Evolutionary conservation across 257 asterid species (phyloP).

Genomic region (Solanum chilense): DNA sequence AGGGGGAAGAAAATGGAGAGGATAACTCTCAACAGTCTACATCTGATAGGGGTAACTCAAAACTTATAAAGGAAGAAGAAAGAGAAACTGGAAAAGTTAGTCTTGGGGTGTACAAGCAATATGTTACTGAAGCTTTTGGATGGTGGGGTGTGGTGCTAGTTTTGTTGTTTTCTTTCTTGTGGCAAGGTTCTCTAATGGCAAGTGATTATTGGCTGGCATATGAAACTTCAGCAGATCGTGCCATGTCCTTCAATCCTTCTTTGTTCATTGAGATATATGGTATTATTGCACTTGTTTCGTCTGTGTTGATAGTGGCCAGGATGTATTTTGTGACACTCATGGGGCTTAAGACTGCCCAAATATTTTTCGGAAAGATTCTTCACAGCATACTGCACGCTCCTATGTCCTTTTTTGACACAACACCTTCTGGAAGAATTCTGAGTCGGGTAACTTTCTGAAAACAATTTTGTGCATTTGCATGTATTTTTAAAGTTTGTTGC

Average conservation of each 20-base stretch:
- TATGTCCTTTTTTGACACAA: constrained; percentile 94
- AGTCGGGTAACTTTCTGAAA: constrained; percentile 55
- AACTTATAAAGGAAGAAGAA: constrained; percentile 88
- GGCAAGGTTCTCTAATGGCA: constrained; percentile 79
- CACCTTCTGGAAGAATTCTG: constrained; percentile 95
- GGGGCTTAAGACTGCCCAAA: constrained; percentile 88
- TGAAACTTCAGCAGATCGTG: constrained; percentile 60
- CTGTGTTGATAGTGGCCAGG: constrained; percentile 42
- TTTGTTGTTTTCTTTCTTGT: constrained; percentile 32
- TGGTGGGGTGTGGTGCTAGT: constrained; percentile 65
- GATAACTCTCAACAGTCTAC: constrained; percentile 22
- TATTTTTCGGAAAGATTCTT: constrained; percentile 77
- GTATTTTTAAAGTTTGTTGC: background rate
- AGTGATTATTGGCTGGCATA: constrained; percentile 89
- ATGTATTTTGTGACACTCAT: constrained; percentile 38
- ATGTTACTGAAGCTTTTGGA: constrained; percentile 72
- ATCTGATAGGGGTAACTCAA: constrained; percentile 34
- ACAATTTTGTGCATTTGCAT: background rate
- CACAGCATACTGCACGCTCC: constrained; percentile 84
- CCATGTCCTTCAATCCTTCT: constrained; percentile 56
- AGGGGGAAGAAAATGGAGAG: constrained; percentile 39
- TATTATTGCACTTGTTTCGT: constrained; percentile 30
- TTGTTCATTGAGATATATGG: constrained; percentile 62
- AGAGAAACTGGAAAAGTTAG: constrained; percentile 76
- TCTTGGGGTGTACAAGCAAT: constrained; percentile 63